Evolutionary conservation across 306 rosid genomes (phyloP).

Genomic region (Albizia julibrissin): DNA sequence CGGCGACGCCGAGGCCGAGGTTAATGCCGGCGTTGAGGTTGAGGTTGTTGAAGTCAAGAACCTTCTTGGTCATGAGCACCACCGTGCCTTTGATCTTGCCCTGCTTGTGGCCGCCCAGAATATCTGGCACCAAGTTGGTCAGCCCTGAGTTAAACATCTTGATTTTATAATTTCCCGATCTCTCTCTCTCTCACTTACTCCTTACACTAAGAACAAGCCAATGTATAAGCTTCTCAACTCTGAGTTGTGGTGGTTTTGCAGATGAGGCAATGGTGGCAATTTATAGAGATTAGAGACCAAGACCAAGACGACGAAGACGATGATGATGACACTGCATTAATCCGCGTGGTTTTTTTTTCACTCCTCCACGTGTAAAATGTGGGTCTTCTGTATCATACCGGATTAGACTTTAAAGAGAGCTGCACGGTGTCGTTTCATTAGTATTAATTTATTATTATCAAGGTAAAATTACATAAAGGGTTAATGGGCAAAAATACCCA

Average conservation of each 20-base stretch:
- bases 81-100: constrained; percentile 42
- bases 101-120: background rate
- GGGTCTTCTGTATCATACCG: background rate
- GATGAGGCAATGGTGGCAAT: background rate
- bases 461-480: no score
- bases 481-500: no score
- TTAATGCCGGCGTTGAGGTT: constrained; percentile 12
- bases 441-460: no score
- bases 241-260: background rate
- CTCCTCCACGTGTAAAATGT: background rate
- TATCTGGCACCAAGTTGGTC: constrained; percentile 1
- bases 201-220: background rate
- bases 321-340: background rate
- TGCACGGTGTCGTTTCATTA: background rate
- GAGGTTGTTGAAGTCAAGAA: constrained; percentile 36
- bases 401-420: no score
- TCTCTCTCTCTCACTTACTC: no score
- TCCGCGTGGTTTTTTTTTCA: background rate
- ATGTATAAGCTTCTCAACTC: background rate
- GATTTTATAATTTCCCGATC: background rate
- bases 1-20: constrained; percentile 18
- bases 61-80: constrained; percentile 47
- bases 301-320: background rate
- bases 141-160: constrained; percentile 32
- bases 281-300: background rate